These are phyloP conservation scores for Metschnikowia henanensis DNA, from an alignment of 805 yeast species.

Conservation along the genomic window DNA sequence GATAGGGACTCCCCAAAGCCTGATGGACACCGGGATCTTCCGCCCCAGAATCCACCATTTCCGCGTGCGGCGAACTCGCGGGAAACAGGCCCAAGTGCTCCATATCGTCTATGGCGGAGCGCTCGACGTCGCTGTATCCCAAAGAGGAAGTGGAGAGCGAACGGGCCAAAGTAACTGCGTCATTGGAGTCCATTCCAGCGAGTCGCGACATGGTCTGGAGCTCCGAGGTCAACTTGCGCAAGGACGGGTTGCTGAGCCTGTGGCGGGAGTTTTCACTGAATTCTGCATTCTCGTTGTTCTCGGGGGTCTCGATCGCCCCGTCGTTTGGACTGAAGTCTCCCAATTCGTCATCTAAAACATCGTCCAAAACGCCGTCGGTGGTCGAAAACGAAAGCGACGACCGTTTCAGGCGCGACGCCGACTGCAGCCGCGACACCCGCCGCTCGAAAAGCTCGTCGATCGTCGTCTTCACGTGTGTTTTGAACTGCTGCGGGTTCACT, in stretches of 20 bases:
- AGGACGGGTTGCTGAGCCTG: conserved; percentile 52
- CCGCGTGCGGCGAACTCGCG: conserved; percentile 9
- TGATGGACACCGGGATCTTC: conserved; percentile 13
- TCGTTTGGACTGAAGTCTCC: no score
- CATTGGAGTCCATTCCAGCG: conserved; percentile 77
- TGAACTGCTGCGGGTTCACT: conserved; percentile 86
- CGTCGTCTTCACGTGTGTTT: conserved; percentile 62
- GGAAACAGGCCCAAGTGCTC: conserved; percentile 18
- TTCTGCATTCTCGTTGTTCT: conserved; percentile 1
- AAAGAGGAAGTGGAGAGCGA: conserved; percentile 71
- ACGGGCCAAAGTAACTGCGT: conserved; percentile 81
- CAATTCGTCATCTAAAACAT: no score
- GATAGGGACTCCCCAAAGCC: neutral
- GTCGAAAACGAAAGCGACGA: conserved; percentile 18
- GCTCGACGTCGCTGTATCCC: conserved; percentile 54
- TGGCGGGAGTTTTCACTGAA: conserved; percentile 9
- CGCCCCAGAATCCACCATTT: conserved; percentile 14
- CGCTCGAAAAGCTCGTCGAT: conserved; percentile 51
- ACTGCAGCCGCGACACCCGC: conserved; percentile 19
- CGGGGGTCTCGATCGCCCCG: neutral
- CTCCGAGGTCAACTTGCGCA: conserved; percentile 72
- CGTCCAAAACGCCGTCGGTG: conserved; percentile 9
- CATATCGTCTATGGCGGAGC: conserved; percentile 38
- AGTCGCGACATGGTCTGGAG: conserved; percentile 69
- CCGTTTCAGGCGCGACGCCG: conserved; percentile 17